Evolutionary conservation across 805 yeast genomes (phyloP).

Genomic region (Suhomyces sp.): DNA sequence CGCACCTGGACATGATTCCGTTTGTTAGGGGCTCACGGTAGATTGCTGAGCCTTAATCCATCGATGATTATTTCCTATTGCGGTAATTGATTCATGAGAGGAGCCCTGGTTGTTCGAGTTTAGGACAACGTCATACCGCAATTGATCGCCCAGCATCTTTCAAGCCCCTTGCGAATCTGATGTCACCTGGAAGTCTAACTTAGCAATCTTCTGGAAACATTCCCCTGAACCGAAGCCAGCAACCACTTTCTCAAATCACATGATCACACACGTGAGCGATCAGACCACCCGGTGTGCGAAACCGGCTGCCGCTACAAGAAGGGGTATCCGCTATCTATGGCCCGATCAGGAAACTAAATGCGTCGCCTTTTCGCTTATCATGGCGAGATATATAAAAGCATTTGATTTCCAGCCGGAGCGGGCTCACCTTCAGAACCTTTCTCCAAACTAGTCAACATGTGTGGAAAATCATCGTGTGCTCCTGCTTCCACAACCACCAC

Average conservation of each 20-base stretch:
- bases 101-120: not conserved
- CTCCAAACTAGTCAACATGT: slow-evolving; percentile 11
- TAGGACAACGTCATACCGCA: not conserved
- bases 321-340: not conserved
- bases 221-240: not conserved
- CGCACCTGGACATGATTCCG: not conserved
- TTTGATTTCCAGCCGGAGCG: not conserved
- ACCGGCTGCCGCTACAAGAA: not conserved
- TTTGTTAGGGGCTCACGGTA: not conserved
- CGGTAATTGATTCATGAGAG: not conserved
- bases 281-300: not conserved
- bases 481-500: slow-evolving; percentile 7
- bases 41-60: not conserved
- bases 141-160: not conserved
- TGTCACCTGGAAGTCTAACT: not conserved
- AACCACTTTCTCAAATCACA: not conserved
- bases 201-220: not conserved
- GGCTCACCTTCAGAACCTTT: not conserved
- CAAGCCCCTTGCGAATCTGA: not conserved
- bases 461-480: slow-evolving; percentile 15
- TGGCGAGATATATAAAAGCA: not conserved
- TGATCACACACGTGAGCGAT: not conserved
- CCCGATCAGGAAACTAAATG: not conserved
- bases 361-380: not conserved
- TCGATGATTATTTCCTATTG: not conserved